Evolutionary conservation across 495 filamentous ascomycete genomes (phyloP), one percentile per base, ranked within the genome.

Genomic region (Penicillium coprophilum): DNA sequence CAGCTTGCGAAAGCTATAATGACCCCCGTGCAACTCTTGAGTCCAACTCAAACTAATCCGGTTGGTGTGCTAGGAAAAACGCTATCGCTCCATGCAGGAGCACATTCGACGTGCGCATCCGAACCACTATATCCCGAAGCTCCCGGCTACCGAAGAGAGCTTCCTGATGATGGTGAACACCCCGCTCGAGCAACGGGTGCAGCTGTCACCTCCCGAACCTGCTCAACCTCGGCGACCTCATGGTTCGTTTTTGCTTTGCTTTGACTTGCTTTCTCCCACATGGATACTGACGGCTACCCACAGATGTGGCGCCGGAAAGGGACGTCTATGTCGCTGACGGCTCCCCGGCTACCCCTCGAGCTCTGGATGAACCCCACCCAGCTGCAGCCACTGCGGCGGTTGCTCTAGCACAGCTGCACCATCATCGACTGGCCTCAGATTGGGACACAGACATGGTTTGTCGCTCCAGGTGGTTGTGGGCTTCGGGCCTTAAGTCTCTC

Each of bases 51-150:
- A 47, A 47, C 71, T 73, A 69, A 75, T 50, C 53, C 47, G 43
- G 40, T 56, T 46, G 39, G 46, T 27, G 40, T 46, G 62, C 68
- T 74, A 96, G 91, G 92, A 96, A 77, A 96, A 96, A 75, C 87
- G 92, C 65, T 98, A 91, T 80, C 92, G 94, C 68, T 97, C 93
- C 49, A 98, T 98, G 89, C 95, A 97, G 78, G 94, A 98, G 82
- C 94, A 98, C 67, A 97, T 98, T 63, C 90, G 94, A 63, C 86
- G 94, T 71, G 94, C 94, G 68, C 94, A 98, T 74, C 95, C 94
- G 51, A 93, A 95, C 67, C 87, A 97, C 74, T 98, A 97, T 74
- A 96, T 98, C 62, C 85, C 94, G 57, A 98, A 97, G 85, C 90
- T 98, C 65, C 94, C 94, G 69, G 94, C 94, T 44, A 98, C 94